These are phyloP conservation scores for Tuber brumale DNA, from an alignment of 495 filamentous ascomycete genomes.

Conservation along the genomic window DNA sequence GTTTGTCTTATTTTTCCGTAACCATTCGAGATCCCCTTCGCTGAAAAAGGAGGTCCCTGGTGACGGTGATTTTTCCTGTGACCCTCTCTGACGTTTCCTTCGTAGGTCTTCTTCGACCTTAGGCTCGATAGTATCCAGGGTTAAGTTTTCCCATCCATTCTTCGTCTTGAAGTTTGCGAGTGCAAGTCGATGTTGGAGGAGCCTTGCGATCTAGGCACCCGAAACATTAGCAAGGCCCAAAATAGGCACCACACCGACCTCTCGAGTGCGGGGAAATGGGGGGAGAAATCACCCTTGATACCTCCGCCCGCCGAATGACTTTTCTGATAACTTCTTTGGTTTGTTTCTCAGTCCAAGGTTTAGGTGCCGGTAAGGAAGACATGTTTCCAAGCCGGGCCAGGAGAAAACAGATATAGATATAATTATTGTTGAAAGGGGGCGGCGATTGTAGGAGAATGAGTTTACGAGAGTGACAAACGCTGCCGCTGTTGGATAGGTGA, in stretches of 20 bases:
- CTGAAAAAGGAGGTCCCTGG: constrained; percentile 38
- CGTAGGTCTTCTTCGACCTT: constrained; percentile 66
- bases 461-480: neutral
- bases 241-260: constrained; percentile 27
- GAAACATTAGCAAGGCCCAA: constrained; percentile 27
- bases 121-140: constrained; percentile 66
- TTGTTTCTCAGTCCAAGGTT: constrained; percentile 41
- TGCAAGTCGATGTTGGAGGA: constrained; percentile 84
- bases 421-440: constrained; percentile 2
- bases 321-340: constrained; percentile 42
- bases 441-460: neutral
- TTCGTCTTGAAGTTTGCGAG: constrained; percentile 94
- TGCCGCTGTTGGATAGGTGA: neutral
- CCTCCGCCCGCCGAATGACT: constrained; percentile 41
- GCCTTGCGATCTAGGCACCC: constrained; percentile 69
- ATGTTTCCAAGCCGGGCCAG: constrained; percentile 26
- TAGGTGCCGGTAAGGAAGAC: constrained; percentile 32
- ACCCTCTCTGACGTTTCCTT: constrained; percentile 49
- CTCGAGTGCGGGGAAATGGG: constrained; percentile 14
- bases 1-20: constrained; percentile 31
- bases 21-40: constrained; percentile 41
- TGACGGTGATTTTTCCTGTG: constrained; percentile 35
- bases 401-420: neutral
- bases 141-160: constrained; percentile 76
- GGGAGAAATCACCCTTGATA: constrained; percentile 38